Conservation (phyloP, 177 flowering plant species). For the Vitis hybrid region DNA sequence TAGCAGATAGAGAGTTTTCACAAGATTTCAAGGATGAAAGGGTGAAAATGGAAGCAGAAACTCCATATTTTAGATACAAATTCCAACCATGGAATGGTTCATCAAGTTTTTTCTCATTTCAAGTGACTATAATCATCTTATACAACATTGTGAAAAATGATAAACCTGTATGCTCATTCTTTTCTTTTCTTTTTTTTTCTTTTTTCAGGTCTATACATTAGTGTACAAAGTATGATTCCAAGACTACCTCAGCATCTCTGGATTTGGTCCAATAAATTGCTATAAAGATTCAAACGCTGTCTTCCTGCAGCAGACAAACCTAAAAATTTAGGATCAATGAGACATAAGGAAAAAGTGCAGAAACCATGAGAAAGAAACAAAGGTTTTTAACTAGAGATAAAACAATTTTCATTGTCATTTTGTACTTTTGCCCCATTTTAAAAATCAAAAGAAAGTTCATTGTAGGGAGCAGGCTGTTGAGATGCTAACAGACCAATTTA, state of each 20-base stretch:
- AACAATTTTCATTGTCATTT: neutral
- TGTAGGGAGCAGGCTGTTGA: neutral
- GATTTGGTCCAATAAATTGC: neutral
- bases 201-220: neutral
- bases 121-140: neutral
- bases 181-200: neutral
- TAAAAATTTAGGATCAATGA: neutral
- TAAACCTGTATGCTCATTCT: neutral
- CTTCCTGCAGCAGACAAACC: neutral
- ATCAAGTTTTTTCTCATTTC: too few relatives aligned
- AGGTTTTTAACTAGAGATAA: neutral
- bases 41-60: too few relatives aligned
- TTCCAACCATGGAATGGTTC: too few relatives aligned
- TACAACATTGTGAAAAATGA: too few relatives aligned
- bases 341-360: neutral
- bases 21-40: too few relatives aligned
- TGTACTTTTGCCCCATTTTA: neutral
- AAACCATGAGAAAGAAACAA: neutral
- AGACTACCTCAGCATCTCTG: neutral
- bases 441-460: neutral
- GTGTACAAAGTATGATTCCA: neutral
- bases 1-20: too few relatives aligned
- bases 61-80: too few relatives aligned
- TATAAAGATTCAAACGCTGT: neutral
- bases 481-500: neutral